phyloP scores from a whole-genome alignment of 2,329 filamentous ascomycete species.

The Ilyonectria robusta region DNA sequence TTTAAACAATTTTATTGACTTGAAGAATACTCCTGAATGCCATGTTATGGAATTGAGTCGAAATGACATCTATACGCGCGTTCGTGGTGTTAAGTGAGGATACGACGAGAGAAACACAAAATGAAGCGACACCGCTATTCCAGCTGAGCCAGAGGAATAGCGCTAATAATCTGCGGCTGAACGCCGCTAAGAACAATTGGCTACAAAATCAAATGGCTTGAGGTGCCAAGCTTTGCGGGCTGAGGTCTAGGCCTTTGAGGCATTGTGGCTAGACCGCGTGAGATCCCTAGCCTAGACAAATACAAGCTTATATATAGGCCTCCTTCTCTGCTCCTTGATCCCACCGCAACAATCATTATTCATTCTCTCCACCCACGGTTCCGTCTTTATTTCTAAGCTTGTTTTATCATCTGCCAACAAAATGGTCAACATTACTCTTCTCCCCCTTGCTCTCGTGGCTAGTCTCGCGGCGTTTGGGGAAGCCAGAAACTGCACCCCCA shows the following conservation, averaged over 20 bases:
- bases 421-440: constrained; percentile 29
- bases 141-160: not conserved
- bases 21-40: not conserved
- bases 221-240: not conserved
- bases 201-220: not conserved
- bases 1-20: not conserved
- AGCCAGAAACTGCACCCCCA: constrained; percentile 27
- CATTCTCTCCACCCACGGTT: not conserved
- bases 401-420: not conserved
- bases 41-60: not conserved
- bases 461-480: constrained; percentile 26
- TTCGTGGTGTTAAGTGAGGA: not conserved
- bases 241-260: constrained; percentile 18
- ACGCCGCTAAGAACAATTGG: not conserved
- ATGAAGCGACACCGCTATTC: not conserved
- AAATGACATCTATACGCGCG: not conserved
- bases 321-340: not conserved
- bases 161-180: constrained; percentile 9
- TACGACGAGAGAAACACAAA: not conserved
- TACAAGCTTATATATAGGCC: constrained; percentile 23
- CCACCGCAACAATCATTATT: not conserved
- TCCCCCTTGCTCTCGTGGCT: constrained; percentile 28
- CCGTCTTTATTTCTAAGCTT: not conserved
- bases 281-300: constrained; percentile 1
- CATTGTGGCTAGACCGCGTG: constrained; percentile 7